Percentiles rank a stretch among this genome's conserved stretches.
Conservation (phyloP, 1,284 basidiomycete species). For the Fomitopsis pinicola region DNA sequence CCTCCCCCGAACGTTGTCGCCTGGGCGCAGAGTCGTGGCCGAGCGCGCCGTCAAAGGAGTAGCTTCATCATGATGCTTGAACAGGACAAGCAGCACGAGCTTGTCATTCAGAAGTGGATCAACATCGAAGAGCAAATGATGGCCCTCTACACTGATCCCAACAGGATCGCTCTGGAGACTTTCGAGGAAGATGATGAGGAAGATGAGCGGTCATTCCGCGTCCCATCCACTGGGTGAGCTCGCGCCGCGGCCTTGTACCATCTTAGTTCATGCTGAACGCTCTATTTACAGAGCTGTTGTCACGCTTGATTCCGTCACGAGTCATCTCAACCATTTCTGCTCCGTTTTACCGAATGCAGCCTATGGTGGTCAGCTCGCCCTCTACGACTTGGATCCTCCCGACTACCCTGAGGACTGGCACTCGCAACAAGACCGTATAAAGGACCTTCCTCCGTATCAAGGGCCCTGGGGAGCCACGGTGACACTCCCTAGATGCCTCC, state of each 20-base stretch:
- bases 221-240: slow-evolving; percentile 60
- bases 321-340: slow-evolving; percentile 74
- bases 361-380: slow-evolving; percentile 47
- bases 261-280: neutral
- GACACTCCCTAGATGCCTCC: slow-evolving; percentile 57
- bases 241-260: too few relatives aligned
- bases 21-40: slow-evolving; percentile 77
- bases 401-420: slow-evolving; percentile 66
- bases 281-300: slow-evolving; percentile 51
- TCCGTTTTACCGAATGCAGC: slow-evolving; percentile 59
- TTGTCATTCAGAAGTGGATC: slow-evolving; percentile 50
- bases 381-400: slow-evolving; percentile 65
- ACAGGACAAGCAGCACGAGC: slow-evolving; percentile 34
- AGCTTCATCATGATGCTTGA: slow-evolving; percentile 75
- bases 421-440: slow-evolving; percentile 27
- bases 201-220: slow-evolving; percentile 38
- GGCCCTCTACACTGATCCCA: slow-evolving; percentile 48
- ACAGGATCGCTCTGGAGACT: slow-evolving; percentile 20
- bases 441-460: slow-evolving; percentile 25
- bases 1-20: slow-evolving; percentile 69
- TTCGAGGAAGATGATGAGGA: slow-evolving; percentile 27
- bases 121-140: slow-evolving; percentile 55
- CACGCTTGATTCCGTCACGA: slow-evolving; percentile 63
- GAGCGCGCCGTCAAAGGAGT: slow-evolving; percentile 66
- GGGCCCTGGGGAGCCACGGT: slow-evolving; percentile 66